phyloP scores from a whole-genome alignment of 2,329 filamentous ascomycete genomes.

The Calonectria fujianensis region DNA sequence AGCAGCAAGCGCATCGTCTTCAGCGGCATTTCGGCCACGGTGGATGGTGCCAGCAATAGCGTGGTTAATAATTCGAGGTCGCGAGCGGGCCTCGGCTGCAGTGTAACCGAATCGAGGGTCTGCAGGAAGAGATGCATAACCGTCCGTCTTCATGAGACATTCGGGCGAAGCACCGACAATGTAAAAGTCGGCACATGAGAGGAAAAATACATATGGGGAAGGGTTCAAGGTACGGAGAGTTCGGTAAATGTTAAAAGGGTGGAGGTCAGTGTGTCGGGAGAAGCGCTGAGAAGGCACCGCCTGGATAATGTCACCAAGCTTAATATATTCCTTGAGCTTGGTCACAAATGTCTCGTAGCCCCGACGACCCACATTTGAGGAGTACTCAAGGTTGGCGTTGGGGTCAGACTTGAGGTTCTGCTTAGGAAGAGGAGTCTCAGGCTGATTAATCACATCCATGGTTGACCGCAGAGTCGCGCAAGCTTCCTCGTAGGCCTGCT shows the following conservation, averaged over 20 bases:
- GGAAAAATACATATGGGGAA: slow-evolving; percentile 97
- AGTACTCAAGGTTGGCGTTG: slow-evolving; percentile 84
- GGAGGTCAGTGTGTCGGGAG: slow-evolving; percentile 89
- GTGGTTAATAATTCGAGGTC: slow-evolving; percentile 92
- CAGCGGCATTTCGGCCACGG: slow-evolving; percentile 82
- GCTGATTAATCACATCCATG: slow-evolving; percentile 82
- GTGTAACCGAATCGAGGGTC: slow-evolving; percentile 54
- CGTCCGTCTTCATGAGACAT: slow-evolving; percentile 85
- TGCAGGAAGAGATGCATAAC: slow-evolving; percentile 50
- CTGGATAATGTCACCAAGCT: slow-evolving; percentile 95
- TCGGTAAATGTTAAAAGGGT: slow-evolving; percentile 98
- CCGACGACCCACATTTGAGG: slow-evolving; percentile 90
- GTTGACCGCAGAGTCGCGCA: slow-evolving; percentile 79
- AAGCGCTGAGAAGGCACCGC: slow-evolving; percentile 96
- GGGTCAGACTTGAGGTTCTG: slow-evolving; percentile 78
- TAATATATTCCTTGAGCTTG: slow-evolving; percentile 91
- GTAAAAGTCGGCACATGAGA: slow-evolving; percentile 93
- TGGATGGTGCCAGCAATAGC: slow-evolving; percentile 97
- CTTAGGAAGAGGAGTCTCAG: slow-evolving; percentile 84
- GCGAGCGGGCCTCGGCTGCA: slow-evolving; percentile 71
- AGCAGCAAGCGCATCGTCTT: slow-evolving; percentile 86
- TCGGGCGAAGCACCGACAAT: slow-evolving; percentile 97
- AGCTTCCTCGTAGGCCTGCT: slow-evolving; percentile 69
- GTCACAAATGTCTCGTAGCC: slow-evolving; percentile 96
- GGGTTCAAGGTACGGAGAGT: slow-evolving; percentile 98